Percentiles rank a stretch among this genome's conserved stretches.
phyloP scores from a whole-genome alignment of 768 basidiomycete genomes.

The Zangia roseola region DNA sequence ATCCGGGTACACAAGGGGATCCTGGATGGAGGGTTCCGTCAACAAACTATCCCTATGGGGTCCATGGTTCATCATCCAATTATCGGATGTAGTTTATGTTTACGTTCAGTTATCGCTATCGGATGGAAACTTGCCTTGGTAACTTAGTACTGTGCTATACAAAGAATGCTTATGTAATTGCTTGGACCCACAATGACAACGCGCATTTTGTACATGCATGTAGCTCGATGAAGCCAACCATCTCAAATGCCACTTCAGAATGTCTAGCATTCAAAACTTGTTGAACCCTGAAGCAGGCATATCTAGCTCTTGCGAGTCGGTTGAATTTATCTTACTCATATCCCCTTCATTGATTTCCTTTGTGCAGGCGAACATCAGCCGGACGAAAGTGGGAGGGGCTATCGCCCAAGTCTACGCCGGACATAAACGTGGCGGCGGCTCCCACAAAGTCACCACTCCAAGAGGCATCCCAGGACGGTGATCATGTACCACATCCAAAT shows the following conservation, averaged over 20 bases:
- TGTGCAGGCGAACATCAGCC: slow-evolving; percentile 27
- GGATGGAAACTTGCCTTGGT: too few species aligned
- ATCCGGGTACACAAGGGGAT: slow-evolving; percentile 16
- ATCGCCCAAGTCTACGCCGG: slow-evolving; percentile 37
- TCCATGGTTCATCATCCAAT: slow-evolving; percentile 15
- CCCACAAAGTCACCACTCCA: slow-evolving; percentile 18
- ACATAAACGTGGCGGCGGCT: slow-evolving; percentile 29
- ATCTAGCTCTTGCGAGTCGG: slow-evolving; percentile 43
- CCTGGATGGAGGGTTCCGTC: slow-evolving; percentile 22
- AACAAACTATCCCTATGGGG: slow-evolving; percentile 20
- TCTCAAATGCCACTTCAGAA: slow-evolving; percentile 31
- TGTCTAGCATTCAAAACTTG: slow-evolving; percentile 57
- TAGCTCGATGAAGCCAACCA: slow-evolving; percentile 12
- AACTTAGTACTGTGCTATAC: too few species aligned
- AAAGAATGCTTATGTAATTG: slow-evolving; percentile 25
- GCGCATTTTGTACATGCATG: slow-evolving; percentile 2
- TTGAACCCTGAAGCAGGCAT: slow-evolving; percentile 52
- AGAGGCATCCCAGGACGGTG: slow-evolving; percentile 30
- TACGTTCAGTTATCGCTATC: too few species aligned
- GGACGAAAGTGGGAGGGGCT: slow-evolving; percentile 26
- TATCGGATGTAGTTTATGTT: slow-evolving; percentile 20
- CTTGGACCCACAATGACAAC: slow-evolving; percentile 34
- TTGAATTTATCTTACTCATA: slow-evolving; percentile 9
- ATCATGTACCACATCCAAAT: slow-evolving; percentile 66
- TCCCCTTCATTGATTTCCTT: slow-evolving; percentile 21